Base-by-base conservation (phyloP, 225 moss, liverwort and hornwort genomes). In the Thuidium tamariscinum region DNA sequence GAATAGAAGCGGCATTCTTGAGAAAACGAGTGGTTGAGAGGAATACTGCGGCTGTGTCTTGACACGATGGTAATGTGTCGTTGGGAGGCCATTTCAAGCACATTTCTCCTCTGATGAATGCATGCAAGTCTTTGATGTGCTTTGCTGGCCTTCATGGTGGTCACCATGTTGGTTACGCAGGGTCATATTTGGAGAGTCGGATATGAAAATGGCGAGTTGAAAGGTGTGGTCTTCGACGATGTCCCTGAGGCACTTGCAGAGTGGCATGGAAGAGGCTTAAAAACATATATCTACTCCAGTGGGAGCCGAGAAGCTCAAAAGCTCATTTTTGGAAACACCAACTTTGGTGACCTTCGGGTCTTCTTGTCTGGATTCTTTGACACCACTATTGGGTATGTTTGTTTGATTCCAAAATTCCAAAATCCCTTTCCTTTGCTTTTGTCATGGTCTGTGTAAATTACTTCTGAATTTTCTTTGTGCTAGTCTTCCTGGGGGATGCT, bases 271-370 rank as follows among this genome's bases (percentile, higher is more conserved):
- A 78, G 86, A 63, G 97, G 95, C 70, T 89, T 82, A 16, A 97
- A 95, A 93, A 95, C 97, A 30, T 99, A 99, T 85, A 99, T 97
- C 63, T 99, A 97, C 87, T 99, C 97, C 30, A 99, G 99, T 83
- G 99, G 99, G 64, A 99, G 99, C 84, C 92, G 99, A 88, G 99
- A 99, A 91, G 99, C 99, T 37, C 99, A 99, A 68, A 95, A 95
- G 89, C 91, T 95, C 55, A 96, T 99, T 48, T 99, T 99, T 87
- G 96, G 96, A 51, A 92, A 96, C 82, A 92, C 97, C 79, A 94
- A 97, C 85, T 91, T 92, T 71, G 99, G 99, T 21, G 99, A 99
- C 89, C 91, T 99, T 65, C 94, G 99, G 85, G 88, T 88, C 32
- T 96, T 91, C 87, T 88, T 99, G 74, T 97, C 94, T 82, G 97